Evolutionary conservation across 345 rosid genomes (phyloP), one percentile per base, ranked within the genome.

Genomic region (Lagerstroemia speciosa): DNA sequence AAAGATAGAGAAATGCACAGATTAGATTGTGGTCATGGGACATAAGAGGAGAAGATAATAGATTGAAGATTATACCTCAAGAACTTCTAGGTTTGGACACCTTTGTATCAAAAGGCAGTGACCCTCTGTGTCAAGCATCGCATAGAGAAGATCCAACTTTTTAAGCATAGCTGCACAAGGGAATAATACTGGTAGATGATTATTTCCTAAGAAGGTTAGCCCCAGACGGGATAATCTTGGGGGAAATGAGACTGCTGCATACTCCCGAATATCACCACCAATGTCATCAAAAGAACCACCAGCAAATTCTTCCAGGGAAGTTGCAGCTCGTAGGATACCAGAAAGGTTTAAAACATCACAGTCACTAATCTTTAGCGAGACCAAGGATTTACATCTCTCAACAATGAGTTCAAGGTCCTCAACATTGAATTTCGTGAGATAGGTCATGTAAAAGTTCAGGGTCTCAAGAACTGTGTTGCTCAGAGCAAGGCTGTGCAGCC

Each of bases 401-500:
- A 97, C 97, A 26, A 95, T 85, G 60, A 70, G 80, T 75, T 83
- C 91, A 75, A 95, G 90, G 77, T 95, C 99, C 70, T 79, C 67
- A 24, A 83, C 71, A 68, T 71, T 81, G 71, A 92, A 71, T 70
- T 61, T 64, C 65, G 20, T 64, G 57, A 95, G 87, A 64, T 90
- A 88, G 0, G 93, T 92, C 94, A 81, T 80, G 79, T 95, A 92
- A 71, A 92, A 90, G 73, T 92, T 92, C 66, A 95, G 75, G 20
- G 82, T 80, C 83, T 95, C 94, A 5, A 95, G 96, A 74, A 81
- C 89, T 0, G 77, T 72, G 81, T 92, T 95, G 76, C 85, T 77
- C 58, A 67, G 0, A 10, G 99, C 93, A 75, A 95, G 87, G 79
- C 87, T 92, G 63, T 90, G 94, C 64, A 95, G 89, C 99, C 99